Conservation (phyloP, 305 asterid genomes). For the Withania somnifera region DNA sequence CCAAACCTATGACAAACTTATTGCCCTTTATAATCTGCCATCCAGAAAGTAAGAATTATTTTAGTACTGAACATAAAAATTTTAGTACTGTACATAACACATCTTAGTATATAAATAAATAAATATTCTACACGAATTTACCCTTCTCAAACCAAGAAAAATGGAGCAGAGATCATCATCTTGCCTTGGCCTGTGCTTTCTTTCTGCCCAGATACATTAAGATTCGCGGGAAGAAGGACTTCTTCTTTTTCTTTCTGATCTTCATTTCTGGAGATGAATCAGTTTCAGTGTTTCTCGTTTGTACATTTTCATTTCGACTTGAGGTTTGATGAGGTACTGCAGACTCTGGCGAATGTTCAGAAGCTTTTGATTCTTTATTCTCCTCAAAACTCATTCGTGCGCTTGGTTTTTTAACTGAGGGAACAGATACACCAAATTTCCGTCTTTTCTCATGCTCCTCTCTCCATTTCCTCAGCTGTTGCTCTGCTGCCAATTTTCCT, state of each 20-base stretch:
- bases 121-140: background rate
- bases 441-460: conserved; percentile 56
- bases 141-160: conserved; percentile 2
- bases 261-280: conserved; percentile 35
- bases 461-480: conserved; percentile 71
- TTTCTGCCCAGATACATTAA: conserved; percentile 55
- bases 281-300: conserved; percentile 25
- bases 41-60: background rate
- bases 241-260: conserved; percentile 55
- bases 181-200: conserved; percentile 23
- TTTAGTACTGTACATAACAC: conserved; percentile 2
- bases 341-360: conserved; percentile 15
- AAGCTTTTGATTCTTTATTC: conserved; percentile 23
- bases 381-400: conserved; percentile 32
- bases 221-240: conserved; percentile 53
- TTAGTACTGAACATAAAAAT: conserved; percentile 1
- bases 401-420: conserved; percentile 5
- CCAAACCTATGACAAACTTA: background rate
- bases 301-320: conserved; percentile 27
- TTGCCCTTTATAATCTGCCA: conserved; percentile 3
- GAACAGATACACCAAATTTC: conserved; percentile 28
- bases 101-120: background rate
- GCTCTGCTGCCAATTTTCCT: conserved; percentile 65
- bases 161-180: conserved; percentile 10
- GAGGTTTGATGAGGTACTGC: conserved; percentile 24